phyloP scores from a whole-genome alignment of 768 basidiomycete species.

The Pleurotus salmoneostramineus region DNA sequence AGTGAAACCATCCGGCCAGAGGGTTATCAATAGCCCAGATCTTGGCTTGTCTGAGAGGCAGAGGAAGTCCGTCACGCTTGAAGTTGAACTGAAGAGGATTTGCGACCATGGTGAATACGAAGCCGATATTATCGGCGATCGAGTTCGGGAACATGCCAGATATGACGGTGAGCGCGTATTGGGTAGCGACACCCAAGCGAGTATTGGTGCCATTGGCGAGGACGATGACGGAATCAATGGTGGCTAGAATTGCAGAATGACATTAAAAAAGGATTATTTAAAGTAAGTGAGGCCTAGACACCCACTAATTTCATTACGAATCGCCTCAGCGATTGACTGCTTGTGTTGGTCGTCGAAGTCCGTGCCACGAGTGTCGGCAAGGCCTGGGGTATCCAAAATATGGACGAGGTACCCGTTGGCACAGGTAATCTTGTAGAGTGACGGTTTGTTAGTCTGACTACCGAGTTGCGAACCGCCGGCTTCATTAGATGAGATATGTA shows the following conservation, averaged over 20 bases:
- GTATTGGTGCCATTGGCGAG: slow-evolving; percentile 22
- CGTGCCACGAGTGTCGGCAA: slow-evolving; percentile 23
- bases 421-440: slow-evolving; percentile 10
- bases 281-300: too few species aligned
- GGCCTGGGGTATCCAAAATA: slow-evolving; percentile 24
- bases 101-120: slow-evolving; percentile 20
- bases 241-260: neutral
- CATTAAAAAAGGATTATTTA: too few species aligned
- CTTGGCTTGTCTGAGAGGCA: slow-evolving; percentile 4
- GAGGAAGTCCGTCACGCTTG: slow-evolving; percentile 13
- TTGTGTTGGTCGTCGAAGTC: slow-evolving; percentile 21
- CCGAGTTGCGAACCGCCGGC: slow-evolving; percentile 5
- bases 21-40: slow-evolving; percentile 13
- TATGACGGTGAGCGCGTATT: slow-evolving; percentile 20
- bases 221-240: slow-evolving; percentile 22
- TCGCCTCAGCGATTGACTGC: slow-evolving; percentile 18
- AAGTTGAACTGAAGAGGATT: slow-evolving; percentile 18
- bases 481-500: slow-evolving; percentile 10
- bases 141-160: slow-evolving; percentile 20
- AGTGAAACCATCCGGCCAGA: slow-evolving; percentile 10
- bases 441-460: slow-evolving; percentile 13
- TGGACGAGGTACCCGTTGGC: slow-evolving; percentile 12
- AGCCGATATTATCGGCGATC: slow-evolving; percentile 20
- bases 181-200: slow-evolving; percentile 19
- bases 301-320: slow-evolving; percentile 7